Conservation (phyloP, 1,284 basidiomycete genomes). For the Mycena citricolor region DNA sequence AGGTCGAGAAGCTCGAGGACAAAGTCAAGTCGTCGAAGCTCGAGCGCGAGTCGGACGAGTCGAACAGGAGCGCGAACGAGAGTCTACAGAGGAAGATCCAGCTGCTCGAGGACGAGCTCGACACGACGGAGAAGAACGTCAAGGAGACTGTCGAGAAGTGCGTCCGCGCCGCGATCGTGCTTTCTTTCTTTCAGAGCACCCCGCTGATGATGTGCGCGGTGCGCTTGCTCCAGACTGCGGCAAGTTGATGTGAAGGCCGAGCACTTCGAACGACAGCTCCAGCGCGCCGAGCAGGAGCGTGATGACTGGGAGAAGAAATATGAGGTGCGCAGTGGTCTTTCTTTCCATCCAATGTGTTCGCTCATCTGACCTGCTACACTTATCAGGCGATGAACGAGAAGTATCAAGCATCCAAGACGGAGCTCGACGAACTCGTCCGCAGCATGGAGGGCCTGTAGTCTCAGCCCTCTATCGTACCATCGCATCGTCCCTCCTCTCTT, state of each 20-base stretch:
- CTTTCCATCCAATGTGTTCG: constrained; percentile 10
- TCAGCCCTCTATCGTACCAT: neutral
- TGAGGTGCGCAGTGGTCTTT: constrained; percentile 57
- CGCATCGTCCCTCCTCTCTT: no score
- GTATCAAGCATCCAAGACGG: constrained; percentile 75
- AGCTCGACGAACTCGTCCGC: constrained; percentile 84
- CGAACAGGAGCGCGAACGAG: constrained; percentile 76
- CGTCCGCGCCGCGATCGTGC: no score
- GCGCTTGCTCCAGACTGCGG: no score
- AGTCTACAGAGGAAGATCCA: constrained; percentile 83
- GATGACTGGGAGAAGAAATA: constrained; percentile 93
- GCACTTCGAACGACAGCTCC: constrained; percentile 93
- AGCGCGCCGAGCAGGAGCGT: constrained; percentile 86
- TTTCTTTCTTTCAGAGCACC: no score
- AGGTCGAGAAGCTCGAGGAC: constrained; percentile 79
- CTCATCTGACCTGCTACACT: constrained; percentile 11
- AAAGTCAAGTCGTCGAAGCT: constrained; percentile 74
- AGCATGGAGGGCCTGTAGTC: constrained; percentile 76
- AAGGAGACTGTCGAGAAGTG: constrained; percentile 98
- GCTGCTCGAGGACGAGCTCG: constrained; percentile 93
- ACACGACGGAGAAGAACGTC: constrained; percentile 93
- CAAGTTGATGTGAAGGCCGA: constrained; percentile 99
- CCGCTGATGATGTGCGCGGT: no score
- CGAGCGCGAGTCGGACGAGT: constrained; percentile 71
- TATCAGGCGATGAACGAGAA: constrained; percentile 78